Base-by-base conservation (phyloP, 164 flowering plant species). In the Vitis labrusca region DNA sequence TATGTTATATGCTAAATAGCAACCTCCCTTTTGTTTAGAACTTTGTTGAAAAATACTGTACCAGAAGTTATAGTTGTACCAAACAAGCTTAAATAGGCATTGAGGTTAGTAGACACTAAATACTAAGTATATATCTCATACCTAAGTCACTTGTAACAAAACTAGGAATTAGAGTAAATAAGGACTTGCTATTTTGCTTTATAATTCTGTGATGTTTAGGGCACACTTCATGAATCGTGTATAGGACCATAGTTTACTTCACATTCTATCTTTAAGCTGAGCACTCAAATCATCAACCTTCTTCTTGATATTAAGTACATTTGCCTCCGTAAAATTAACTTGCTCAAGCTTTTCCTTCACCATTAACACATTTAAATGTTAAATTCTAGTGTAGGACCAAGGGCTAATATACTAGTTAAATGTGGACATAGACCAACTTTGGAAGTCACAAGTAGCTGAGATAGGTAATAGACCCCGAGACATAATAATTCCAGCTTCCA, bases 271-370 rank as follows among this genome's bases (percentile, higher is more conserved):
- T 68, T 71, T 71, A 47, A 93, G 83, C 83, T 85, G 86, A 59
- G 56, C 15, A 48, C 80, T 81, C 44, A 91, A 87, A 73, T 89
- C 88, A 79, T 87, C 89, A 75, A 83, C 82, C 78, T 84, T 91
- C 76, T 92, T 76, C 70, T 86, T 86, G 74, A 96, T 84, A 69
- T 76, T 85, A 65, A n/a, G 64, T 47, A 91, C 77, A 57, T 87
- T 89, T 70, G 83, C 85, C 80, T 90, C 93, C 48, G 87, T 84
- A 29, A 49, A 72, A 72, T 84, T 83, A 60, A 91, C 74, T 76
- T 89, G 97, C 79, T 85, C 82, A 10, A 90, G 79, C 59, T 85
- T 89, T 68, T 75, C 86, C 88, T 77, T 92, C 23, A 77, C 81
- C 99, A 93, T 64, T 59, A 78, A 50, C 50, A 78, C 47, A 68